These are phyloP conservation scores for Gaeumannomyces tritici DNA, from an alignment of 2,329 filamentous ascomycete genomes.

Conservation along the genomic window DNA sequence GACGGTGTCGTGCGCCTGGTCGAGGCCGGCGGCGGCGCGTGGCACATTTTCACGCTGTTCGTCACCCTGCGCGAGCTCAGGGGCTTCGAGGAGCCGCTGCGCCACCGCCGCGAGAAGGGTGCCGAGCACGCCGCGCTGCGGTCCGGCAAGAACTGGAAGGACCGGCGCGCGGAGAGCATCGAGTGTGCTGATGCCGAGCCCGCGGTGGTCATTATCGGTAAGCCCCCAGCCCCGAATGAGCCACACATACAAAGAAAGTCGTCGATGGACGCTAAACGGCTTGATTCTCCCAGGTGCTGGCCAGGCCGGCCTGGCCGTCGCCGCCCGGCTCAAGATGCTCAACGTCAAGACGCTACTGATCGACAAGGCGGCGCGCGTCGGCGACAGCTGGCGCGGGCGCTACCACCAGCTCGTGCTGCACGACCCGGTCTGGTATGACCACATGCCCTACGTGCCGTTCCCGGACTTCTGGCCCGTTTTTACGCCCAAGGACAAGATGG, in stretches of 20 bases:
- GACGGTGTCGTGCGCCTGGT: conserved; percentile 45
- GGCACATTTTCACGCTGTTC: conserved; percentile 57
- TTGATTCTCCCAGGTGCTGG: conserved; percentile 36
- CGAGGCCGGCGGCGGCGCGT: conserved; percentile 27
- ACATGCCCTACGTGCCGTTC: conserved; percentile 55
- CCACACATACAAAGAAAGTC: background rate
- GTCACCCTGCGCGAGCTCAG: conserved; percentile 45
- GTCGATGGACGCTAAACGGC: background rate
- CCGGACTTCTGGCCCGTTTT: conserved; percentile 59
- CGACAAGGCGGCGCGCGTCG: conserved; percentile 46
- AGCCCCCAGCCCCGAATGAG: background rate
- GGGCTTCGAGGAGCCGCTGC: conserved; percentile 39
- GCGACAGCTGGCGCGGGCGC: conserved; percentile 54
- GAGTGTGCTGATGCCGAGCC: conserved; percentile 43
- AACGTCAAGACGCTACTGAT: conserved; percentile 46
- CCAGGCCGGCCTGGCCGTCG: conserved; percentile 47
- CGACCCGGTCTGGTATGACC: conserved; percentile 53
- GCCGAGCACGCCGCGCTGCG: conserved; percentile 42
- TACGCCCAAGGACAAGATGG: conserved; percentile 63
- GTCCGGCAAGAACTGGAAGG: conserved; percentile 50
- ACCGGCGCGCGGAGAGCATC: conserved; percentile 35
- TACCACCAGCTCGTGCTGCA: conserved; percentile 60
- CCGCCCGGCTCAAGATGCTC: conserved; percentile 50
- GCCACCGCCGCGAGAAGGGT: conserved; percentile 40
- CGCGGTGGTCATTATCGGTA: conserved; percentile 40